Base-by-base conservation (phyloP, 208 protist species). In the Leptomonas seymouri region DNA sequence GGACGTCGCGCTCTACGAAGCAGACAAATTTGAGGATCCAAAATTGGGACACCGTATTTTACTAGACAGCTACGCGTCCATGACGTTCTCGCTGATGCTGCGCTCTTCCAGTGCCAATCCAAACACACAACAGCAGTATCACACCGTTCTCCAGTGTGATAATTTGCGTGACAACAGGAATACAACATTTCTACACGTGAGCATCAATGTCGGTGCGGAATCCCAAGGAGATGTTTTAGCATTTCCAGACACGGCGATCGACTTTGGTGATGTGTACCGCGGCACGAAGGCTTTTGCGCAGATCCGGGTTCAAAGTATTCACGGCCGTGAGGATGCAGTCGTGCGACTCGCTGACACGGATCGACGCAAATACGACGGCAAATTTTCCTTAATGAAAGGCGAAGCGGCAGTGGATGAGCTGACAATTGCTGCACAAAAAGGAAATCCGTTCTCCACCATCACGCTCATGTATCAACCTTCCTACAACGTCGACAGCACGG, bases 261-360 rank as follows among this genome's bases (percentile, higher is more conserved):
- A 93, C 48, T 93, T 96, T 75, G 90, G 90, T 42, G 87, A 89
- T 51, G 81, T 96, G 11, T 96, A 93, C 51, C 78, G 90, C 20
- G 90, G 90, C 11, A 89, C 78, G 9, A 74, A 74, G 54, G 76
- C 87, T 0, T 70, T 61, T 16, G 76, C 67, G 15, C 68, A 82
- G 16, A 31, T 93, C 31, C 77, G 44, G 20, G 53, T 91, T 57
- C 70, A 65, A 27, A 88, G 85, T 42, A 71, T 82, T 14, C 77
- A 84, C 44, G 80, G 72, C 9, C 77, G 84, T 25, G 84, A 86
- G 42, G 81, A 92, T 53, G 75, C 82, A 11, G 76, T 74, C 2
- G 51, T 93, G n/a, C 68, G 76, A 0, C 54, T 95, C n/a, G 71
- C 71, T 14, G 59, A 84, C 31, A 31, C 70, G 1, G 72, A 86